Evolutionary conservation across 2,329 filamentous ascomycete species (phyloP).

Genomic region (Colletotrichum tofieldiae): DNA sequence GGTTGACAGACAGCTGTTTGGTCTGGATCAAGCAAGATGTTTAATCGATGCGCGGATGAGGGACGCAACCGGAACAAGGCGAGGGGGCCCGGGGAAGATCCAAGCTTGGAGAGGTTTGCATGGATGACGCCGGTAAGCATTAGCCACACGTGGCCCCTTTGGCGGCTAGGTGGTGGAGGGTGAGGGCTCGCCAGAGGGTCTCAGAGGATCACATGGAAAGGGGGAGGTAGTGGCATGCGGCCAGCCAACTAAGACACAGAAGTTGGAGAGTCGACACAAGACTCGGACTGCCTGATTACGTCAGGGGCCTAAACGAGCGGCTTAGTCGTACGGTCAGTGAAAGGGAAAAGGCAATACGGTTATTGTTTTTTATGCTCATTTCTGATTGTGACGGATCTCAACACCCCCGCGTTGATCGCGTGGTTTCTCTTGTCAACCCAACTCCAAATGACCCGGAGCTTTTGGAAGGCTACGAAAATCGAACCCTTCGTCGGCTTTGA

Average conservation of each 20-base stretch:
- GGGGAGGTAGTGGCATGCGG: slow-evolving; percentile 33
- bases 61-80: slow-evolving; percentile 16
- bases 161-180: slow-evolving; percentile 13
- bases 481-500: neutral
- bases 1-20: slow-evolving; percentile 32
- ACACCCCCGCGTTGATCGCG: neutral
- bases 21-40: slow-evolving; percentile 15
- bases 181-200: slow-evolving; percentile 16
- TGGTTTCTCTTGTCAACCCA: neutral
- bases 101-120: slow-evolving; percentile 6
- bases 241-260: slow-evolving; percentile 27
- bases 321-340: neutral
- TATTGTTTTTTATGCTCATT: neutral
- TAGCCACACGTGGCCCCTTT: slow-evolving; percentile 29
- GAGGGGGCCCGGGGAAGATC: slow-evolving; percentile 10
- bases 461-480: neutral
- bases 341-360: neutral
- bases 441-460: neutral
- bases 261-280: neutral
- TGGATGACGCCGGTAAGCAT: slow-evolving; percentile 12
- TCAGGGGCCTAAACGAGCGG: neutral
- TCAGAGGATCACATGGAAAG: slow-evolving; percentile 34
- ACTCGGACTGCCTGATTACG: slow-evolving; percentile 1
- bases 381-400: neutral
- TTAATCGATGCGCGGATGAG: slow-evolving; percentile 27